These are phyloP conservation scores for Haplosporangium gracile DNA, from an alignment of 192 early-diverging fungal genomes.

Conservation along the genomic window DNA sequence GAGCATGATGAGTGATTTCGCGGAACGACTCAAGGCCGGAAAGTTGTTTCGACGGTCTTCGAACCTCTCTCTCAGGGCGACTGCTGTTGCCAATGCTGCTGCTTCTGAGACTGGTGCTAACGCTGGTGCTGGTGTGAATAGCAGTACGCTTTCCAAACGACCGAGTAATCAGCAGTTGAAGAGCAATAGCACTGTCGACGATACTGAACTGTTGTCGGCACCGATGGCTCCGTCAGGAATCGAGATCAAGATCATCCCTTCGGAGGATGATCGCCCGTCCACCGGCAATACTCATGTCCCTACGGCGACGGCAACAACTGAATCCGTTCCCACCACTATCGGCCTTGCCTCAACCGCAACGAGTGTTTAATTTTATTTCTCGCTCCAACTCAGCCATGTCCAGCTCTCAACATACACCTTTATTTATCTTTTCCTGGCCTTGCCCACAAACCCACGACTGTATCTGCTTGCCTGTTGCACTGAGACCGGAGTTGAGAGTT, in stretches of 20 bases:
- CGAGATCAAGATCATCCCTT: conserved; percentile 25
- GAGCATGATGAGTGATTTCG: conserved; percentile 46
- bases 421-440: neutral
- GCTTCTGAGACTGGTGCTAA: neutral
- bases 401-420: neutral
- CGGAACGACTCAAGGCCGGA: conserved; percentile 45
- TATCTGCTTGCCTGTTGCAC: neutral
- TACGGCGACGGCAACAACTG: neutral
- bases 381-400: neutral
- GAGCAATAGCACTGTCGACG: neutral
- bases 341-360: neutral
- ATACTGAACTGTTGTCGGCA: neutral
- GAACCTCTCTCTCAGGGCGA: neutral
- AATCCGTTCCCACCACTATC: neutral
- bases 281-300: conserved; percentile 1
- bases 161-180: neutral
- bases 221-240: conserved; percentile 12
- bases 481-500: neutral
- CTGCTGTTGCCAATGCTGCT: neutral
- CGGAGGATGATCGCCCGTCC: conserved; percentile 42
- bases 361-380: neutral
- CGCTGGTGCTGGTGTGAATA: neutral
- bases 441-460: neutral
- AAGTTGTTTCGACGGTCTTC: conserved; percentile 27
- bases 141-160: neutral